Base-by-base conservation (phyloP, 352 stramenopile species). In the Pythium brassicae region DNA sequence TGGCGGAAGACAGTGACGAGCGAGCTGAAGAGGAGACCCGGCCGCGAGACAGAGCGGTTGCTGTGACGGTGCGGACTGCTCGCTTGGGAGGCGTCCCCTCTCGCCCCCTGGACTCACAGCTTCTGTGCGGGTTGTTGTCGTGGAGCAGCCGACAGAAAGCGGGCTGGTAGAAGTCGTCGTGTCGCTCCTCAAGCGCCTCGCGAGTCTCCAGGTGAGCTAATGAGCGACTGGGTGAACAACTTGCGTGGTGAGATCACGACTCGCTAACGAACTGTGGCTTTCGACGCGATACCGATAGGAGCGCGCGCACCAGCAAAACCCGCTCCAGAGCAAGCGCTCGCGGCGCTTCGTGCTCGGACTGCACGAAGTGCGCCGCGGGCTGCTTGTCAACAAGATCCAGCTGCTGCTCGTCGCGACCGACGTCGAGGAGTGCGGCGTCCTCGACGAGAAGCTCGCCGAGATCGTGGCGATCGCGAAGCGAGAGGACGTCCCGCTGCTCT, bases 291-390 rank as follows among this genome's bases (percentile, higher is more conserved):
- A 26, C n/a, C 19, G 19, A 43, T 26, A 64, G 58, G 44, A 55
- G 22, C 58, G 58, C 42, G 58, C 58, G 3, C 51, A 64, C 22
- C 51, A 64, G 0, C 45, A 55, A 20, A 51, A 58, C 12, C 34
- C 58, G 14, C 8, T 50, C 26, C 51, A 59, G 17, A 53, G 53
- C 29, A 64, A 64, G 35, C 58, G 58, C 15, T 59, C 58, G 34
- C 40, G 44, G 23, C 58, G 58, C 1, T 45, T 64, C 44, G 58
- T 64, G 19, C 44, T 64, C 14, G 58, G 58, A 22, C 50, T 64
- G 32, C 50, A 55, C 47, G 58, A 64, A 43, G 51, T 64, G 44
- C 51, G 25, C 12, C 58, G 58, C 1, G 44, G 51, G 3, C 15
- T 64, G 14, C 15, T 45, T 3, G 23, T 37, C n/a, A 47, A 40